Base-by-base conservation (phyloP, 129 eudicot species). In the Flaveria ramosissima region DNA sequence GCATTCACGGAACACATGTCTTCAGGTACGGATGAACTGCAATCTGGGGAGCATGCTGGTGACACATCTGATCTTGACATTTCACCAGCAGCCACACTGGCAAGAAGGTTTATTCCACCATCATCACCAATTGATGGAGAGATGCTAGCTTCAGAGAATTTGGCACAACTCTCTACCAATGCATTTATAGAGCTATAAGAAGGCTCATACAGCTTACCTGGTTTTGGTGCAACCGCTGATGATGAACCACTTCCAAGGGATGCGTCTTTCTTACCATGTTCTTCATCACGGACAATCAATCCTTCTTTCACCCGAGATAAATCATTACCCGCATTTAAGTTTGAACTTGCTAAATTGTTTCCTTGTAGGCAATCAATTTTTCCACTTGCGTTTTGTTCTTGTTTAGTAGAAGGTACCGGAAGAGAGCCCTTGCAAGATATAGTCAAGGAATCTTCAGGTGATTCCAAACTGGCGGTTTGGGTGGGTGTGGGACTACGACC, bases 71-170 rank as follows among this genome's bases (percentile, higher is more conserved):
- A 90, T 73, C 85, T 93, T 9, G 89, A 86, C 57, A 89, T 87
- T 73, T 94, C 98, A 76, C 96, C 98, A 65, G 98, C 88, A 26
- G 98, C 98, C 70, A 94, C 98, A 77, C 97, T 94, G 36, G 98
- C 97, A 75, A 94, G 97, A 71, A 94, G 82, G 73, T 94, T 94
- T 88, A 94, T 94, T 6, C 98, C 97, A 75, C 83, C 80, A 77
- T 85, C 93, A 83, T 90, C 98, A 45, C 88, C 96, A 43, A 80
- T 63, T 1, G 92, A 83, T 32, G 87, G 68, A 46, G 93, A 69
- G 7, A 76, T 73, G 65, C 75, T 80, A 24, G 93, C 89, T 85
- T 90, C 98, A 2, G 98, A 90, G 23, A 85, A 81, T 53, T 90
- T 93, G 36, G 77, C 97, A 84, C 98, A 93, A 73, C 98, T 93